phyloP scores from a whole-genome alignment of 2,329 filamentous ascomycete genomes.

The Didymella glomerata region DNA sequence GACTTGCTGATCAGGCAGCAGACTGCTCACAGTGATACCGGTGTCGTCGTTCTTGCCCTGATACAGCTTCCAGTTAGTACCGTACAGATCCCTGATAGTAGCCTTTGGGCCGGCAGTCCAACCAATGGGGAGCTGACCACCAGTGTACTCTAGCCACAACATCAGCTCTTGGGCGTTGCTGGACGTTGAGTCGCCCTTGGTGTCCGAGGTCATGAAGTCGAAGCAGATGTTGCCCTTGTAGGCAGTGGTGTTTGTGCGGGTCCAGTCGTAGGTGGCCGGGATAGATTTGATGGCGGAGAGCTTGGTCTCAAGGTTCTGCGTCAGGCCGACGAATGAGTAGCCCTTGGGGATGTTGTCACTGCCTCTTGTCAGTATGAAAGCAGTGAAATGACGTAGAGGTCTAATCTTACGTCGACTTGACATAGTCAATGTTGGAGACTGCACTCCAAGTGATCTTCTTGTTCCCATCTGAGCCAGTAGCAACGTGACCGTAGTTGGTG shows the following conservation, averaged over 20 bases:
- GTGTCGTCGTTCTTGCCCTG: constrained; percentile 55
- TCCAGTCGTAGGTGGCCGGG: constrained; percentile 54
- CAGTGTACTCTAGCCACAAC: constrained; percentile 58
- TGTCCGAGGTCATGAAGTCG: constrained; percentile 58
- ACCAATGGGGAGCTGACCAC: constrained; percentile 57
- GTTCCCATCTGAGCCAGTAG: constrained; percentile 40
- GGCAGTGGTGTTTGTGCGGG: constrained; percentile 51
- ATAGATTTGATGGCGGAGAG: constrained; percentile 53
- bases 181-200: constrained; percentile 54
- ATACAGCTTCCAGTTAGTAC: constrained; percentile 55
- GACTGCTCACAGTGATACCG: constrained; percentile 54
- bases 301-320: constrained; percentile 53
- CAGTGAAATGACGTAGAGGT: too few relatives aligned
- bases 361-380: constrained; percentile 21
- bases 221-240: constrained; percentile 57
- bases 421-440: constrained; percentile 52
- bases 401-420: constrained; percentile 29
- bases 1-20: constrained; percentile 53
- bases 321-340: constrained; percentile 57
- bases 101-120: constrained; percentile 39
- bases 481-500: constrained; percentile 50
- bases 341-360: constrained; percentile 54
- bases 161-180: constrained; percentile 54
- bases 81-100: constrained; percentile 38
- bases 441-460: constrained; percentile 53